phyloP scores from a whole-genome alignment of 2,329 filamentous ascomycete genomes.

The Phaeosphaeriaceae sp. region DNA sequence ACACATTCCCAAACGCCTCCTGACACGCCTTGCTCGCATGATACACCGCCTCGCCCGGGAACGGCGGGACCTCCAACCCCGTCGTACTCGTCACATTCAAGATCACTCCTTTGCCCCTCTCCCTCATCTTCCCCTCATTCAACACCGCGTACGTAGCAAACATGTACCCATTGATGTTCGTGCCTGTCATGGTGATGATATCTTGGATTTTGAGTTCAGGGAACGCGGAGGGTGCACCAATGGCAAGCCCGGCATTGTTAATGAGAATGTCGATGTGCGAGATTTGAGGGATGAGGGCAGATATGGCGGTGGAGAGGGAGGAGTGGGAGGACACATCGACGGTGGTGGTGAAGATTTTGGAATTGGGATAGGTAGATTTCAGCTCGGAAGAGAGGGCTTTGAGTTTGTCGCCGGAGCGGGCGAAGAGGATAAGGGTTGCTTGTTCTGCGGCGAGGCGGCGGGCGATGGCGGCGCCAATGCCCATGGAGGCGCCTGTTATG shows the following conservation, averaged over 20 bases:
- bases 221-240: constrained; percentile 55
- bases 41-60: constrained; percentile 58
- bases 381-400: constrained; percentile 25
- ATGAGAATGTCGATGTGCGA: constrained; percentile 55
- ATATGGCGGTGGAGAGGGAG: constrained; percentile 34
- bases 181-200: constrained; percentile 56
- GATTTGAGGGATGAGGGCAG: constrained; percentile 31
- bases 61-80: constrained; percentile 57
- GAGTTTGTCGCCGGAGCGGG: constrained; percentile 46
- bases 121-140: constrained; percentile 52
- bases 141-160: constrained; percentile 55
- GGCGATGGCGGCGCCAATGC: constrained; percentile 57
- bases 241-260: constrained; percentile 58
- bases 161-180: constrained; percentile 59
- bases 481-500: constrained; percentile 55
- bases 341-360: constrained; percentile 35
- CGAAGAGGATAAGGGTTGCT: constrained; percentile 53
- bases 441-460: constrained; percentile 47
- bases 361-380: constrained; percentile 5
- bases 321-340: constrained; percentile 46
- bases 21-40: constrained; percentile 57
- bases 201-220: constrained; percentile 51
- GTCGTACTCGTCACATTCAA: constrained; percentile 59
- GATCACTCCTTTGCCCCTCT: constrained; percentile 52
- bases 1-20: constrained; percentile 58